phyloP scores from a whole-genome alignment of 139 green algal species.

The Chlamydomonas sp. region DNA sequence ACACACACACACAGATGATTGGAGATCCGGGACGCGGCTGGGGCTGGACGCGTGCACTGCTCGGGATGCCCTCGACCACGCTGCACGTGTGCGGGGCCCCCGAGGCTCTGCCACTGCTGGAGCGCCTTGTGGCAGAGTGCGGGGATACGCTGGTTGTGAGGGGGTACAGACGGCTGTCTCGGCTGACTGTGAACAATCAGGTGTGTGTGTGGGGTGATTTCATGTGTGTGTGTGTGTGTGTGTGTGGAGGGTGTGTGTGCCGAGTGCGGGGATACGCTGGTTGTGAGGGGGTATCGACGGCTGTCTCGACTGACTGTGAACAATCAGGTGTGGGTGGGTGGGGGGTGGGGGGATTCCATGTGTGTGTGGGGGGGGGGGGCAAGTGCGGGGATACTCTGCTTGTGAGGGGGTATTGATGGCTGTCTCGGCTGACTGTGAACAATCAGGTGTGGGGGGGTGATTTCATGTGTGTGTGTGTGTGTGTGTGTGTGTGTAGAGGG shows the following conservation, averaged over 20 bases:
- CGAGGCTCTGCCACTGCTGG: conserved; percentile 68
- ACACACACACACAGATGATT: conserved; percentile 87
- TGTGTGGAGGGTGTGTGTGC: conserved; percentile 47
- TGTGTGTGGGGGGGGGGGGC: conserved; percentile 31
- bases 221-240: too few species aligned
- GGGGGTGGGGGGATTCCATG: too few species aligned
- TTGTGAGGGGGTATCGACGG: conserved; percentile 54
- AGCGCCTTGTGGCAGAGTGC: conserved; percentile 40
- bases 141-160: conserved; percentile 53
- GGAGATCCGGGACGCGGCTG: conserved; percentile 59
- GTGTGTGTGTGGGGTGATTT: too few species aligned
- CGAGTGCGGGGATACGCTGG: conserved; percentile 57
- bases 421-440: conserved; percentile 58
- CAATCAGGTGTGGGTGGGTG: too few species aligned
- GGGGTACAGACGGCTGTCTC: conserved; percentile 65
- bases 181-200: conserved; percentile 45
- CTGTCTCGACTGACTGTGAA: conserved; percentile 60
- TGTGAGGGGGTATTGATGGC: conserved; percentile 56
- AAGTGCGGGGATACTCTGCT: conserved; percentile 58
- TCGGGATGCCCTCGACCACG: conserved; percentile 71
- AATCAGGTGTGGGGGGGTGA: too few species aligned
- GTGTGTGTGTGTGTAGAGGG: too few species aligned
- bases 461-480: too few species aligned
- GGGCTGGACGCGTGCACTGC: conserved; percentile 89
- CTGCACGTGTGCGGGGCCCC: conserved; percentile 93